A percentile compares a stretch with the other conserved stretches of the same genome.
phyloP scores from a whole-genome alignment of 345 rosid genomes.

The Fremontodendron californicum region DNA sequence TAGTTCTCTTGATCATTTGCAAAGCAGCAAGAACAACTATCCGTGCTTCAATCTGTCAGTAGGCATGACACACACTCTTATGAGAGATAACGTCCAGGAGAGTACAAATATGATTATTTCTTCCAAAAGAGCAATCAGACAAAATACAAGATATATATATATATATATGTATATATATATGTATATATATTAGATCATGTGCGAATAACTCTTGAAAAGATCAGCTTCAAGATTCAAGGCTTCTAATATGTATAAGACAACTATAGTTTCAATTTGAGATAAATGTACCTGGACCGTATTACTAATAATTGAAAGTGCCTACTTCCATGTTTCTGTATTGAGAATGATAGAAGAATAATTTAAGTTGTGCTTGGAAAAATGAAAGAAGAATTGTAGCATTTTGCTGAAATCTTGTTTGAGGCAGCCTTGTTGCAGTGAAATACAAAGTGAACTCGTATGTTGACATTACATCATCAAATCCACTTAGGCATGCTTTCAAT shows the following conservation, averaged over 20 bases:
- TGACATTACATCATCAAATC: not conserved
- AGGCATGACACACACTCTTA: constrained; percentile 19
- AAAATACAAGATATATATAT: no score
- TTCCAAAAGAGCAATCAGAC: no score
- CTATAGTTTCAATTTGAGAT: not conserved
- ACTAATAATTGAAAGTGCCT: not conserved
- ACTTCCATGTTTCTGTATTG: not conserved
- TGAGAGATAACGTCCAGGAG: not conserved
- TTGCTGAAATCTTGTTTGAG: not conserved
- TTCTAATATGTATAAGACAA: not conserved
- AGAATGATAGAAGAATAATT: not conserved
- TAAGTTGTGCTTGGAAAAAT: not conserved
- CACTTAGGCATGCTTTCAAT: not conserved
- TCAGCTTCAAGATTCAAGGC: not conserved
- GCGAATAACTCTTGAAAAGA: not conserved
- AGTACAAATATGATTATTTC: no score
- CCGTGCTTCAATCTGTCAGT: constrained; percentile 77
- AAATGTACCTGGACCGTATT: not conserved
- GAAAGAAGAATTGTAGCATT: not conserved
- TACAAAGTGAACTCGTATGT: not conserved
- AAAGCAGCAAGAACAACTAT: constrained; percentile 83
- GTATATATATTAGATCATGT: no score
- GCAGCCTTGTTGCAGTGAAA: no score
- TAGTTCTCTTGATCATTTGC: constrained; percentile 80
- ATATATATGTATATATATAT: no score